Base-by-base conservation (phyloP, 192 early-diverging fungal species). In the Mortierella alpina region DNA sequence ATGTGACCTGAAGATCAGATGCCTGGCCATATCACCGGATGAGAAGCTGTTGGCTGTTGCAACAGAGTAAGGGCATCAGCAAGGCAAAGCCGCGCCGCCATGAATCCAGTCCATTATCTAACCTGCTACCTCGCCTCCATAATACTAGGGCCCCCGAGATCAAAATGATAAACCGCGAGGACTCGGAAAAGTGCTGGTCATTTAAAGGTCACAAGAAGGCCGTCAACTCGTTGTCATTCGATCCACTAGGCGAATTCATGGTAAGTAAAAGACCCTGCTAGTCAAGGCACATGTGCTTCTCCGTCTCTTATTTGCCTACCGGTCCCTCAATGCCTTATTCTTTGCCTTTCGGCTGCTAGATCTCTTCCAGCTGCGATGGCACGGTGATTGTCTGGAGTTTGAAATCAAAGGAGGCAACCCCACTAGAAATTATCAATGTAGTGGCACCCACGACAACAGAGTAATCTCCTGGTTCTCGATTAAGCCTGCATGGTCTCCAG, bases 131-230 rank as follows among this genome's bases (percentile, higher is more conserved):
- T 22, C 15, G 3, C 20, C 18, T 63, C 6, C 46, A 11, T 49
- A 0, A 20, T 31, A 57, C 13, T 53, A 51, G 44, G 54, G 7
- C 51, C 2, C 9, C 31, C 57, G 70, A 80, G 7, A 55, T 80
- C 65, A 80, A 68, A 49, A 80, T 80, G 13, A 72, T 80, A 15
- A 60, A 60, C n/a, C 44, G 67, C 60, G 77, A 80, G 10, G 77
- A 80, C 46, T 52, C 59, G 4, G 77, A 80, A 9, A 47, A 68
- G 14, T 63, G 77, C 31, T 80, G 63, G 63, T 41, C 64, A 15
- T 52, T 72, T 42, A 72, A 66, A n/a, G 77, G 77, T 17, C 77
- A 80, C 52, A 80, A 72, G 23, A 80, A 80, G 48, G 77, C 77
- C 14, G n/a, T 80, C 40, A 80, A 62, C 15, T 68, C 58, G 9